phyloP scores from a whole-genome alignment of 768 basidiomycete species.

The Lentinula lateritia region DNA sequence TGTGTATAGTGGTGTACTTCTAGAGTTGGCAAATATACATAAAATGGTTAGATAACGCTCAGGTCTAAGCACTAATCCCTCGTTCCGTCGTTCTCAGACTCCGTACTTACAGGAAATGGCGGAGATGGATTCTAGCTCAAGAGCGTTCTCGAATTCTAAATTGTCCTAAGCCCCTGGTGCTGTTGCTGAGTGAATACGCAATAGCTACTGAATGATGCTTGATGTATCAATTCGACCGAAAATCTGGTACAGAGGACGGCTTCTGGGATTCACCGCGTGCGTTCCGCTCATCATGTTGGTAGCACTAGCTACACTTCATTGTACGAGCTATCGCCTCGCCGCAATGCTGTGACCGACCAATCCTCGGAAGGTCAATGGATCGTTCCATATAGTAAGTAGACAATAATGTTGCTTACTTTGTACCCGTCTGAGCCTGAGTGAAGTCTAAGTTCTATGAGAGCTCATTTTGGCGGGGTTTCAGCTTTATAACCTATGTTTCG shows the following conservation, averaged over 20 bases:
- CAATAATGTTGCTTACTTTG: no score
- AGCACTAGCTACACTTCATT: background rate
- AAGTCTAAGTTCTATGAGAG: no score
- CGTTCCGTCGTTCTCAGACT: background rate
- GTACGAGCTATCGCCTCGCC: background rate
- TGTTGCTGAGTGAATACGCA: background rate
- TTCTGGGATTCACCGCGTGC: background rate
- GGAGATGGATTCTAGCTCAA: background rate
- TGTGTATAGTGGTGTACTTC: background rate
- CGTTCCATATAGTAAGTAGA: background rate
- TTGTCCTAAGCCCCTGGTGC: background rate
- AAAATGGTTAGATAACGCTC: no score
- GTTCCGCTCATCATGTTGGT: background rate
- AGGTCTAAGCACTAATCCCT: background rate
- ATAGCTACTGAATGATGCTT: background rate
- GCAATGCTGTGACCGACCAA: background rate
- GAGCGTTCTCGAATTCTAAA: background rate
- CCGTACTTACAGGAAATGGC: background rate
- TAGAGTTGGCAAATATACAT: background rate
- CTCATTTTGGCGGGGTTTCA: background rate
- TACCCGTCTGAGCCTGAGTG: no score
- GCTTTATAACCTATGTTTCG: no score
- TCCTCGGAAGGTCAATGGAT: background rate
- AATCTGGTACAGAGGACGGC: background rate
- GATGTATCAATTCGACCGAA: no score